Evolutionary conservation across 2,329 filamentous ascomycete species (phyloP).

Genomic region (Epichloe coenophiala): DNA sequence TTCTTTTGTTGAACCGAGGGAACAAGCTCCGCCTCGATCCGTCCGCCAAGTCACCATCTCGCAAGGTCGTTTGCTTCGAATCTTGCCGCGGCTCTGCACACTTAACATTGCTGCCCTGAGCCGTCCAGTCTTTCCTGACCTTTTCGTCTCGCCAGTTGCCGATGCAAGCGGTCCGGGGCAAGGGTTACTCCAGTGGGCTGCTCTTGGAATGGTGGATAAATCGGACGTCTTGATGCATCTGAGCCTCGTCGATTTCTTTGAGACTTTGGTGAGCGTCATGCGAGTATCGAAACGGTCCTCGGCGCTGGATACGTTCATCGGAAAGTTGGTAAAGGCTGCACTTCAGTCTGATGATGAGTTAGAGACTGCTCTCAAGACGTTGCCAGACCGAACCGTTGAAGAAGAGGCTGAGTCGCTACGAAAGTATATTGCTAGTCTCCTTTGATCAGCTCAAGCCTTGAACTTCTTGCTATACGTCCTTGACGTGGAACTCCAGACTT

Average conservation of each 20-base stretch:
- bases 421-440: constrained; percentile 29
- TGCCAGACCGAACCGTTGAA: constrained; percentile 36
- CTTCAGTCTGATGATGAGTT: constrained; percentile 25
- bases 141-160: constrained; percentile 14
- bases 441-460: constrained; percentile 7
- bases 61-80: constrained; percentile 37
- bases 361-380: constrained; percentile 21
- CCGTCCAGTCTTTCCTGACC: constrained; percentile 21
- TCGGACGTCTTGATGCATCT: constrained; percentile 36
- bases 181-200: constrained; percentile 37
- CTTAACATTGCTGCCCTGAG: constrained; percentile 30
- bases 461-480: too few species aligned
- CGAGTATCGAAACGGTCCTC: constrained; percentile 23
- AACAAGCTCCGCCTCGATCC: constrained; percentile 11
- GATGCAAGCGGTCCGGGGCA: constrained; percentile 14
- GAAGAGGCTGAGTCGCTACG: constrained; percentile 36
- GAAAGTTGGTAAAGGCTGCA: constrained; percentile 28
- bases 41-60: constrained; percentile 32
- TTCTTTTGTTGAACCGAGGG: constrained; percentile 18
- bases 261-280: constrained; percentile 35
- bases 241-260: constrained; percentile 39
- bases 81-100: constrained; percentile 35
- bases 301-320: constrained; percentile 23
- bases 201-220: constrained; percentile 36
- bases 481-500: too few species aligned